A percentile compares a stretch with the other conserved stretches of the same genome.
These are phyloP conservation scores for Torulaspora gathmanii DNA, from an alignment of 805 yeast genomes.

Conservation along the genomic window DNA sequence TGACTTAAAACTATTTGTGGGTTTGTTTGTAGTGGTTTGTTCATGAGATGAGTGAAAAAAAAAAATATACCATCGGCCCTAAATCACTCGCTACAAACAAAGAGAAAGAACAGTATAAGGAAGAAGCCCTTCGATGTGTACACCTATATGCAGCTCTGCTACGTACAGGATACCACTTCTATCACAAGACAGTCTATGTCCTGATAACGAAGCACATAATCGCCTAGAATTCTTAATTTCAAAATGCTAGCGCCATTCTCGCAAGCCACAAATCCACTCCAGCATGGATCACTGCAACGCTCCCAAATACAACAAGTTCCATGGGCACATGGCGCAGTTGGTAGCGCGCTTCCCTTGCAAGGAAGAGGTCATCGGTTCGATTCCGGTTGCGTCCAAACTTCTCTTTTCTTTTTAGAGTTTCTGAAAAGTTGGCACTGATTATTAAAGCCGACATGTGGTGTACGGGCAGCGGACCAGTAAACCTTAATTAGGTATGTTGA, in stretches of 20 bases:
- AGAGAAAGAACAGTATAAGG: too few relatives aligned
- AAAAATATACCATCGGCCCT: neutral
- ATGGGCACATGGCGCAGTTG: constrained; percentile 78
- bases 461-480: too few relatives aligned
- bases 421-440: too few relatives aligned
- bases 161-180: too few relatives aligned
- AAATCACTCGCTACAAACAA: too few relatives aligned
- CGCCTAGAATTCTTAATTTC: neutral
- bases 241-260: too few relatives aligned
- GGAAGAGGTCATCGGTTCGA: constrained; percentile 77
- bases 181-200: too few relatives aligned
- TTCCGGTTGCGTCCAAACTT: constrained; percentile 64
- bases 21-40: neutral
- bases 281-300: neutral
- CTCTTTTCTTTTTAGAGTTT: constrained; percentile 11
- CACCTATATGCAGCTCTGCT: too few relatives aligned
- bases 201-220: neutral
- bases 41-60: constrained; percentile 1
- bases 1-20: neutral
- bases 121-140: too few relatives aligned
- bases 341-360: constrained; percentile 79
- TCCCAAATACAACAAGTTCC: neutral
- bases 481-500: too few relatives aligned
- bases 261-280: too few relatives aligned
- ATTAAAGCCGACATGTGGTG: too few relatives aligned